phyloP scores from a whole-genome alignment of 192 early-diverging fungal genomes.

The Linderina pennispora region DNA sequence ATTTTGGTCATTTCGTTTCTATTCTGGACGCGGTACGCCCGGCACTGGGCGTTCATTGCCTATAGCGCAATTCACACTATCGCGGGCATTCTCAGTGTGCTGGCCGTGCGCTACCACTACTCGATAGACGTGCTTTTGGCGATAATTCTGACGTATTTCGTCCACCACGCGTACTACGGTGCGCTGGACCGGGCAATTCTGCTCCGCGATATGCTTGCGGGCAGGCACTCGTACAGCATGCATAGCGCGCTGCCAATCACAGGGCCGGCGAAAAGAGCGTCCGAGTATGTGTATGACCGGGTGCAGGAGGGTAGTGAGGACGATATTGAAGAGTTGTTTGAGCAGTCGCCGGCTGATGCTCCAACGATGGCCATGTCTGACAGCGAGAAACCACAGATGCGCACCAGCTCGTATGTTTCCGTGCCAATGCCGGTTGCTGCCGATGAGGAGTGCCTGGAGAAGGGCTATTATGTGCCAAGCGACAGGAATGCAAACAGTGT shows the following conservation, averaged over 20 bases:
- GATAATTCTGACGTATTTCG: constrained; percentile 47
- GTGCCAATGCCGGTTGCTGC: too few species aligned
- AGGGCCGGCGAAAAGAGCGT: too few species aligned
- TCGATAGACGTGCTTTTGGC: constrained; percentile 54
- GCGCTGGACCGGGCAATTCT: constrained; percentile 33
- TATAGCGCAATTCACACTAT: constrained; percentile 33
- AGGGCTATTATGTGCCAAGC: too few species aligned
- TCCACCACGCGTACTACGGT: constrained; percentile 50
- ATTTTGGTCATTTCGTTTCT: constrained; percentile 47
- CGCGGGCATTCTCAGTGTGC: constrained; percentile 45
- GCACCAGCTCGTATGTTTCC: too few species aligned
- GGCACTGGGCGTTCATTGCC: constrained; percentile 32
- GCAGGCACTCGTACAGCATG: not conserved
- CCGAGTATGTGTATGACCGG: not conserved
- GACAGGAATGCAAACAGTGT: not conserved
- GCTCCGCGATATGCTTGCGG: not conserved
- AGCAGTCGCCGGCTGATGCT: too few species aligned
- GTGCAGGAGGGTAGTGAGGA: not conserved
- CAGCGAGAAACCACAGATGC: too few species aligned
- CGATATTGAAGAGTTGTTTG: too few species aligned
- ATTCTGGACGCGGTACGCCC: constrained; percentile 48
- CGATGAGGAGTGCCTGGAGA: too few species aligned
- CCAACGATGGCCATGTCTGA: too few species aligned
- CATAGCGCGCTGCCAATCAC: too few species aligned
- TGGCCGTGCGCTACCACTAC: constrained; percentile 51